Percentiles rank a stretch among this genome's conserved stretches.
Conservation (phyloP, 768 basidiomycete species). For the Lentinus brumalis region DNA sequence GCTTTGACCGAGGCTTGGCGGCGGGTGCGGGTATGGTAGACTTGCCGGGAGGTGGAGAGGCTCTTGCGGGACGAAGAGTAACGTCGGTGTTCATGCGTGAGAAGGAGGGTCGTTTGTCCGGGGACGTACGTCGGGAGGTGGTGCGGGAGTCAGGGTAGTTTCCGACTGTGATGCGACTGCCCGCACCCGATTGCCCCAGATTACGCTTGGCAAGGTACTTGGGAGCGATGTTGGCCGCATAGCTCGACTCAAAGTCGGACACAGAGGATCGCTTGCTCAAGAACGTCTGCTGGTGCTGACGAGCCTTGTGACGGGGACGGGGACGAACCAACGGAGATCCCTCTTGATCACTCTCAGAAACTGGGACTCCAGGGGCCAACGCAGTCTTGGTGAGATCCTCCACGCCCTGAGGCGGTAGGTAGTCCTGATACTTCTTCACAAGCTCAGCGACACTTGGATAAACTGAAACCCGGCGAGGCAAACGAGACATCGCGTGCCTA, state of each 20-base stretch:
- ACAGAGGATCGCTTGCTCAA: constrained; percentile 57
- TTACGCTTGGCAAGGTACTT: constrained; percentile 63
- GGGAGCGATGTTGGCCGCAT: constrained; percentile 90
- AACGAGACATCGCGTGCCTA: constrained; percentile 46
- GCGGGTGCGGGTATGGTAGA: constrained; percentile 30
- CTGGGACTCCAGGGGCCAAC: constrained; percentile 54
- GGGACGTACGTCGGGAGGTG: constrained; percentile 68
- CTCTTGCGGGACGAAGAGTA: constrained; percentile 18
- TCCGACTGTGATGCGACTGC: constrained; percentile 51
- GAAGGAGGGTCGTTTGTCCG: constrained; percentile 58
- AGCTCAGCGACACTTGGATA: constrained; percentile 81
- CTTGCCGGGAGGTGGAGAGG: constrained; percentile 46
- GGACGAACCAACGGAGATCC: constrained; percentile 40
- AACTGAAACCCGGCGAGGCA: constrained; percentile 60
- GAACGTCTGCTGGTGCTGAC: constrained; percentile 55
- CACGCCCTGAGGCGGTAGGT: constrained; percentile 69
- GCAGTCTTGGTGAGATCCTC: constrained; percentile 75
- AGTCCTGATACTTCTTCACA: constrained; percentile 80
- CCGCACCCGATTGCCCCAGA: constrained; percentile 34
- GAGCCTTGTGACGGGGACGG: constrained; percentile 47
- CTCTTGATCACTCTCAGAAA: constrained; percentile 86
- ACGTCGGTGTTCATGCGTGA: constrained; percentile 27
- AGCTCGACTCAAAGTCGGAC: constrained; percentile 90
- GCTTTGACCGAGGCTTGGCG: constrained; percentile 40
- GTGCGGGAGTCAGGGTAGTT: constrained; percentile 56